Percentiles rank a stretch among this genome's conserved stretches.
These are phyloP conservation scores for Cercospora sojina DNA, from an alignment of 2,329 filamentous ascomycete genomes.

Conservation along the genomic window DNA sequence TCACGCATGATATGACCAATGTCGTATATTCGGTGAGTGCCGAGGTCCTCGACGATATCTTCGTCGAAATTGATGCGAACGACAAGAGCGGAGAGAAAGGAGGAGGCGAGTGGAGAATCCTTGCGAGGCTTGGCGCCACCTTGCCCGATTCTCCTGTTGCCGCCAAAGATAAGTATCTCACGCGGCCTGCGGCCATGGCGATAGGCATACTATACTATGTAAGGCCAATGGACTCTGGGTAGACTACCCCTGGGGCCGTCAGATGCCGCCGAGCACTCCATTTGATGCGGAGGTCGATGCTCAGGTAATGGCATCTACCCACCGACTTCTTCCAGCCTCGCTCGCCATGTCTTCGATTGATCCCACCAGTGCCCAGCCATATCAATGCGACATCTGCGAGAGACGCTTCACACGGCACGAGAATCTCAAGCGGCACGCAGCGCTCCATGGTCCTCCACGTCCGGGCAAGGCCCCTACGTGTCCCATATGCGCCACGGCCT, in stretches of 20 bases:
- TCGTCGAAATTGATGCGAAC: not conserved
- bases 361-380: slow-evolving; percentile 8
- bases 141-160: not conserved
- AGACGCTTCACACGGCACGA: not conserved
- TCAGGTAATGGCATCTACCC: not conserved
- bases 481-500: slow-evolving; percentile 42
- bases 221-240: not conserved
- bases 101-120: not conserved
- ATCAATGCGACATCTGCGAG: not conserved
- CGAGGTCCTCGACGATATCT: not conserved
- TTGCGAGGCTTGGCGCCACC: not conserved
- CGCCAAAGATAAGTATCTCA: not conserved
- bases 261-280: not conserved
- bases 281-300: not conserved
- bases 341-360: not conserved
- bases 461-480: slow-evolving; percentile 35
- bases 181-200: not conserved
- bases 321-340: not conserved
- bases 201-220: not conserved
- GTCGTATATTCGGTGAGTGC: not conserved
- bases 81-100: not conserved
- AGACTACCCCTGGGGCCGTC: not conserved
- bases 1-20: too few relatives aligned
- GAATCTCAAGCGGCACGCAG: not conserved
- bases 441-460: not conserved